These are phyloP conservation scores for Trichoderma lentiforme DNA, from an alignment of 2,329 filamentous ascomycete genomes.

Conservation along the genomic window DNA sequence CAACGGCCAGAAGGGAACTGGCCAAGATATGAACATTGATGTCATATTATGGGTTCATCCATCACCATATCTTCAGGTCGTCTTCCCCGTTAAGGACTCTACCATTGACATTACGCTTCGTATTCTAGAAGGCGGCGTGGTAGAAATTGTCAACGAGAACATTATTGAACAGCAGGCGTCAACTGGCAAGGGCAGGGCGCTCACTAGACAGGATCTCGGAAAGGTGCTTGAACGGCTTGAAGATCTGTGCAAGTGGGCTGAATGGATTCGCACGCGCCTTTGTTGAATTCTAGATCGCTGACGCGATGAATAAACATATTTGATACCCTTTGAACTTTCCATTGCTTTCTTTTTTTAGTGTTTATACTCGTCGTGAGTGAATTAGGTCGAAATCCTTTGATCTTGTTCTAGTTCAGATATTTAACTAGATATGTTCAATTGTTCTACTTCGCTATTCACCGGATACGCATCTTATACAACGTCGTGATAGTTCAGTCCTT, in stretches of 20 bases:
- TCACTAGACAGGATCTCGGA: conserved; percentile 43
- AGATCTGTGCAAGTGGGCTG: conserved; percentile 51
- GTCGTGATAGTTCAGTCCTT: neutral
- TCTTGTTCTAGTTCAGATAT: neutral
- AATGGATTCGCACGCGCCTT: conserved; percentile 47
- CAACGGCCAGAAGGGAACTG: neutral
- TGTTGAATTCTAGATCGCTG: conserved; percentile 19
- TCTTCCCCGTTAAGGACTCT: conserved; percentile 49
- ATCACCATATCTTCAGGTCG: conserved; percentile 47
- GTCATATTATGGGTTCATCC: conserved; percentile 52
- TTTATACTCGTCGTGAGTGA: neutral
- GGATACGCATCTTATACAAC: neutral
- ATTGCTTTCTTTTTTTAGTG: neutral
- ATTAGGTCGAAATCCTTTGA: neutral
- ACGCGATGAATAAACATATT: neutral
- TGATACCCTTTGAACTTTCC: conserved; percentile 11
- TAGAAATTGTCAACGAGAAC: conserved; percentile 59
- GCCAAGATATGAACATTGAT: conserved; percentile 40
- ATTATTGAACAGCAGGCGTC: conserved; percentile 27
- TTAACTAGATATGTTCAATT: neutral
- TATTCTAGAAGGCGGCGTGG: conserved; percentile 56
- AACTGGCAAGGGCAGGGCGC: conserved; percentile 32
- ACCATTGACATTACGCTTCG: conserved; percentile 56
- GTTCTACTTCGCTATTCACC: neutral
- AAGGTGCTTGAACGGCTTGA: conserved; percentile 48